These are phyloP conservation scores for Coleophoma crateriformis DNA, from an alignment of 2,329 filamentous ascomycete species.

Conservation along the genomic window DNA sequence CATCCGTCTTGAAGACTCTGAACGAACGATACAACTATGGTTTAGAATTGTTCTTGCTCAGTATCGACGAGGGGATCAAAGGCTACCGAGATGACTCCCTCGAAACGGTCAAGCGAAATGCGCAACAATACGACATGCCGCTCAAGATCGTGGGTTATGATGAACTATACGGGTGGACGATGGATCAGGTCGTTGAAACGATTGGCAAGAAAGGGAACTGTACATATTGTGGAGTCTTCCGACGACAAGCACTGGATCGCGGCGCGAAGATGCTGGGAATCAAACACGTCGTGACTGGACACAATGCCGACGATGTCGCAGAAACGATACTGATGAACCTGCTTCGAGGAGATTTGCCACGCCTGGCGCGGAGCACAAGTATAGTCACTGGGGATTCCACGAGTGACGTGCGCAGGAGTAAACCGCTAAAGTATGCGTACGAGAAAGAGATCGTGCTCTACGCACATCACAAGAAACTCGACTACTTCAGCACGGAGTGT, in stretches of 20 bases:
- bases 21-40: conserved; percentile 88
- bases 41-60: conserved; percentile 78
- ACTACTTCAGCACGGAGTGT: conserved; percentile 98
- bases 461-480: conserved; percentile 91
- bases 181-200: conserved; percentile 96
- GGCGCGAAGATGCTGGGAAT: conserved; percentile 85
- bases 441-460: conserved; percentile 99
- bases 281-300: conserved; percentile 90
- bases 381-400: conserved; percentile 75
- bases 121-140: conserved; percentile 83
- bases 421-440: conserved; percentile 96
- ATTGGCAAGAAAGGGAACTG: conserved; percentile 98
- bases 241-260: conserved; percentile 87
- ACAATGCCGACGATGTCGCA: conserved; percentile 95
- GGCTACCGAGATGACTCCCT: conserved; percentile 94
- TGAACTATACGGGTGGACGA: conserved; percentile 96
- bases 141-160: conserved; percentile 90
- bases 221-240: conserved; percentile 96
- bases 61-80: conserved; percentile 95
- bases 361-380: conserved; percentile 80
- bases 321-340: conserved; percentile 99
- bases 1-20: conserved; percentile 88
- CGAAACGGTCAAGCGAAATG: conserved; percentile 94
- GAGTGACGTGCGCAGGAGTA: conserved; percentile 91
- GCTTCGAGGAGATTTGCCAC: conserved; percentile 80